Evolutionary conservation across 2,329 filamentous ascomycete species (phyloP), one percentile per base, ranked within the genome.

Genomic region (Camillea tinctor): DNA sequence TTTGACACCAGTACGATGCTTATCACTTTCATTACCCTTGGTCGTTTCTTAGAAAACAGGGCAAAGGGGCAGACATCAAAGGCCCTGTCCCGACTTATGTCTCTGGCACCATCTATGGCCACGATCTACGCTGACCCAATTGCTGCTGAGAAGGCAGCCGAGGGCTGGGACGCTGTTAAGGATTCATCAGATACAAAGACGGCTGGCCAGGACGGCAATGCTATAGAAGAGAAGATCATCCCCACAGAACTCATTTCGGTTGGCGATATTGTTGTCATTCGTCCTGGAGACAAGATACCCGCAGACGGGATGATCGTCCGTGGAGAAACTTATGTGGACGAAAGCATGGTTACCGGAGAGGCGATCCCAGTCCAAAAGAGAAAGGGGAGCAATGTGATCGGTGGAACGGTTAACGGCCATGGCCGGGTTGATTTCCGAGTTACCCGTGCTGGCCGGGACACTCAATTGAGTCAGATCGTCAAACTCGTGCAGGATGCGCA

Each of bases 1-100:
- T 99, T 99, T 70, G 95, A 99, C 72, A 99, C 95, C 1, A 97
- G 93, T 76, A 97, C 93, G 21, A 99, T 98, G 95, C 83, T 99
- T 55, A 93, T 99, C 74, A 97, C 93, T 0, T 98, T 99, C 73
- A 92, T 97, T 74, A 93, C 90, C 1, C 79, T 99, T 2, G 92
- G 95, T 3, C 88, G 95, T 40, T 99, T 90, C 78, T 78, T 99
- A 19, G 95, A 99, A 76, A 99, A 98, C 73, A 82, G 88, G 19
- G 95, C 95, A 56, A 99, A 98, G 78, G 95, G 95, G 0, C 92
- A 98, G 77, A 99, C 95, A 0, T 97, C 93, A 4, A 95, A 92
- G 72, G 95, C 95, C 0, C 84, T 99, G 2, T 98, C 94, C 7
- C 86, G 89, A 22, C 85, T 99, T 36, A 99, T 99, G 95, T 97